Percentiles rank a stretch among this genome's conserved stretches.
Evolutionary conservation across 176 grass and related monocot genomes (phyloP).

Genomic region (Ensete glaucum): DNA sequence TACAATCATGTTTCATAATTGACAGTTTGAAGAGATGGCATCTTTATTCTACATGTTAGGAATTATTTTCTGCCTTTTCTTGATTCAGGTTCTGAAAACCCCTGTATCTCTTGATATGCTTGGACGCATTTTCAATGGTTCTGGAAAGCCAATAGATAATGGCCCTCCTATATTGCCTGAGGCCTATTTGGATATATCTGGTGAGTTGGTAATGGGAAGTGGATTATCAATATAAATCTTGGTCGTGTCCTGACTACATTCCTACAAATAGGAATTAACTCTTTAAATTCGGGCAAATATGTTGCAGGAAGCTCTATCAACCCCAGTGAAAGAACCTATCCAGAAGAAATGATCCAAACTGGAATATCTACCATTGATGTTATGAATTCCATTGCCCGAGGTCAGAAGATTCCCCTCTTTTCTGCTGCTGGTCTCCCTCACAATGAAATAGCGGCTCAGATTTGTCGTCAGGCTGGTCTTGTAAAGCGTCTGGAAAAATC

Average conservation of each 20-base stretch:
- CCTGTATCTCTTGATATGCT: slow-evolving; percentile 99
- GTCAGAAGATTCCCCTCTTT: slow-evolving; percentile 98
- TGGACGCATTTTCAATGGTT: slow-evolving; percentile 99
- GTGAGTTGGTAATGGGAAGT: slow-evolving; percentile 30
- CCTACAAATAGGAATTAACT: neutral
- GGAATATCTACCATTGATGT: slow-evolving; percentile 99
- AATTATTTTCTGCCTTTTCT: neutral
- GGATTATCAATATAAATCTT: neutral
- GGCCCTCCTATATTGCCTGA: slow-evolving; percentile 88
- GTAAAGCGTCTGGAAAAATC: slow-evolving; percentile 85
- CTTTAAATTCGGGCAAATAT: neutral
- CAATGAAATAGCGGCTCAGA: slow-evolving; percentile 98
- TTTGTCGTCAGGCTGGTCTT: slow-evolving; percentile 98
- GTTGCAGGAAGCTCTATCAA: slow-evolving; percentile 92
- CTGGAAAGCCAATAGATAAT: slow-evolving; percentile 98
- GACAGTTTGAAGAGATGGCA: neutral
- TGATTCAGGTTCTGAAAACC: slow-evolving; percentile 80
- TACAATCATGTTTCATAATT: neutral
- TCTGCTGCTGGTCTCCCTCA: slow-evolving; percentile 98
- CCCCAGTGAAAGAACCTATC: slow-evolving; percentile 98
- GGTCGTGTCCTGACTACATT: neutral
- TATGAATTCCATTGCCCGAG: slow-evolving; percentile 99
- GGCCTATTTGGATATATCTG: slow-evolving; percentile 98
- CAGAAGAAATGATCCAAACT: slow-evolving; percentile 99
- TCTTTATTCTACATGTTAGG: neutral